Conservation (phyloP, 768 basidiomycete genomes). For the Clitopilus hobsonii region DNA sequence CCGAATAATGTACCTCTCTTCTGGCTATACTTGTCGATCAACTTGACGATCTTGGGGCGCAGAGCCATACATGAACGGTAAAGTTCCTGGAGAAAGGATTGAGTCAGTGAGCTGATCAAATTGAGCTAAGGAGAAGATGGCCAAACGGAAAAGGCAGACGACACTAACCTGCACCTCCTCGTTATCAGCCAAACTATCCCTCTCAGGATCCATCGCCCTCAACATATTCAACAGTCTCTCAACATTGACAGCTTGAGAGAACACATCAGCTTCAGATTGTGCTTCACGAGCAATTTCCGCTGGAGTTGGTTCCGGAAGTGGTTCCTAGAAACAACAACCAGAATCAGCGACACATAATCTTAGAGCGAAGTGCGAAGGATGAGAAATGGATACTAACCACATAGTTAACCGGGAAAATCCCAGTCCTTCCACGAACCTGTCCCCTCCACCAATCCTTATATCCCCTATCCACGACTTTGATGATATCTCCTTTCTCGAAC, state of each 20-base stretch:
- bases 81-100: slow-evolving; percentile 52
- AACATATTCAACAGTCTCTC: slow-evolving; percentile 78
- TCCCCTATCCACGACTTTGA: slow-evolving; percentile 90
- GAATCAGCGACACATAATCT: too few relatives aligned
- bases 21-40: slow-evolving; percentile 97
- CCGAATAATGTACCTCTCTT: slow-evolving; percentile 53
- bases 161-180: slow-evolving; percentile 75
- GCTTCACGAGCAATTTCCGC: slow-evolving; percentile 76
- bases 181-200: slow-evolving; percentile 85
- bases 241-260: slow-evolving; percentile 80
- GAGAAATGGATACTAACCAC: slow-evolving; percentile 53
- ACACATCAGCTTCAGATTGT: slow-evolving; percentile 84
- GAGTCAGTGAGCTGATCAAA: not conserved
- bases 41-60: slow-evolving; percentile 90
- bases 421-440: slow-evolving; percentile 82
- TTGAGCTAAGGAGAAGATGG: too few relatives aligned
- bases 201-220: slow-evolving; percentile 63
- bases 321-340: too few relatives aligned
- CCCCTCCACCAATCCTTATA: slow-evolving; percentile 99
- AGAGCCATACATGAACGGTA: slow-evolving; percentile 88
- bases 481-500: slow-evolving; percentile 89
- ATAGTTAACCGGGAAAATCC: slow-evolving; percentile 97
- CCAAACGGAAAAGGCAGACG: too few relatives aligned
- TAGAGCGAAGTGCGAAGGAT: slow-evolving; percentile 2
- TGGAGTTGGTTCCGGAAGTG: slow-evolving; percentile 78